A percentile compares a stretch with the other conserved stretches of the same genome.
Evolutionary conservation across 148 eudicot genomes (phyloP).

Genomic region (Persicaria tinctoria): DNA sequence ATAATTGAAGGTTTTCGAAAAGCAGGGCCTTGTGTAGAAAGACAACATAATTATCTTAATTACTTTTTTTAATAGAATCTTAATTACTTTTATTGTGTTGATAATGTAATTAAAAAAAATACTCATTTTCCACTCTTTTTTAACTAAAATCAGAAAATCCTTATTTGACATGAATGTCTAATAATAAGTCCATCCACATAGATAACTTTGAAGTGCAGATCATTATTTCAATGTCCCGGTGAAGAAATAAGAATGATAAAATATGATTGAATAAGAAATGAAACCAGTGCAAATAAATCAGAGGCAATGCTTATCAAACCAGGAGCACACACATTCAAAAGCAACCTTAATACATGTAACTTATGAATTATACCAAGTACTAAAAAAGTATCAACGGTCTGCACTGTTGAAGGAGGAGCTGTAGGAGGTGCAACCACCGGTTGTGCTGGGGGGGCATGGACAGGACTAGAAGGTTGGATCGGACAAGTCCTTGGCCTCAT

Average conservation of each 20-base stretch:
- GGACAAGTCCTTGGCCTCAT: slow-evolving; percentile 64
- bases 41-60: not conserved
- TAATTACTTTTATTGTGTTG: not conserved
- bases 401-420: slow-evolving; percentile 87
- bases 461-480: slow-evolving; percentile 70
- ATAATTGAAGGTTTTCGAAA: not conserved
- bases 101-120: not conserved
- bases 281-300: not conserved
- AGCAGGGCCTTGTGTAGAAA: not conserved
- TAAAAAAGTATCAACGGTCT: slow-evolving; percentile 83
- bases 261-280: not conserved
- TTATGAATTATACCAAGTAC: slow-evolving; percentile 56
- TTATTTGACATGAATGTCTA: not conserved
- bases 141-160: not conserved
- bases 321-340: slow-evolving; percentile 2
- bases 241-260: not conserved
- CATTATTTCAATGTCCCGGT: not conserved
- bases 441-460: slow-evolving; percentile 44
- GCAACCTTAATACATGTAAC: not conserved
- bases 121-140: not conserved
- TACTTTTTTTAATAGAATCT: too few relatives aligned
- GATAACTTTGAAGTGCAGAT: not conserved
- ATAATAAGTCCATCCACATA: not conserved
- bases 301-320: not conserved
- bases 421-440: slow-evolving; percentile 47